These are phyloP conservation scores for Helicostylum pulchrum DNA, from an alignment of 192 early-diverging fungal species.

Conservation along the genomic window DNA sequence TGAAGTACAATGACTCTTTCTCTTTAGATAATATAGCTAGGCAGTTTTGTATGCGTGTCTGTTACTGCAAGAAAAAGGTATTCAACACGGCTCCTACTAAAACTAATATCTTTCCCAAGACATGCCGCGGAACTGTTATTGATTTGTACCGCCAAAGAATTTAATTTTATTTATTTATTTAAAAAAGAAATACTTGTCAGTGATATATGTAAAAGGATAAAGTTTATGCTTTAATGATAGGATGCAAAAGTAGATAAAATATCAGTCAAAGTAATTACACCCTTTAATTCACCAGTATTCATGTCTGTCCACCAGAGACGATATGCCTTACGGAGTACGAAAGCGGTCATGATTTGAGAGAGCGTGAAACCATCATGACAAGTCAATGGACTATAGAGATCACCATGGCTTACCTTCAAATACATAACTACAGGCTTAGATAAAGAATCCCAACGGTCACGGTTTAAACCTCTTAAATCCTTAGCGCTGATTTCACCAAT, in stretches of 20 bases:
- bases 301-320: constrained; percentile 66
- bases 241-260: constrained; percentile 40
- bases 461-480: constrained; percentile 72
- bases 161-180: too few relatives aligned
- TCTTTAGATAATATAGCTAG: too few relatives aligned
- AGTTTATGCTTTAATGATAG: neutral
- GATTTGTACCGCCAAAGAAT: too few relatives aligned
- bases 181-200: too few relatives aligned
- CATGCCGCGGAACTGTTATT: too few relatives aligned
- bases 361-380: constrained; percentile 51
- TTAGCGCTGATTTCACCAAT: constrained; percentile 68
- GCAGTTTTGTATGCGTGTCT: too few relatives aligned
- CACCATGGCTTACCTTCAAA: constrained; percentile 51
- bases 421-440: constrained; percentile 63
- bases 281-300: constrained; percentile 48
- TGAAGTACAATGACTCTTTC: too few relatives aligned
- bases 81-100: too few relatives aligned
- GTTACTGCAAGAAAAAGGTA: too few relatives aligned
- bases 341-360: constrained; percentile 48
- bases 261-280: constrained; percentile 76
- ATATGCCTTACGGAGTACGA: constrained; percentile 51
- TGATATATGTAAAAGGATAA: too few relatives aligned
- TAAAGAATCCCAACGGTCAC: constrained; percentile 52
- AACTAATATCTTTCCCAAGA: too few relatives aligned
- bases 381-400: constrained; percentile 41